These are phyloP conservation scores for Pyricularia sp. DNA, from an alignment of 2,329 filamentous ascomycete species.

Conservation along the genomic window DNA sequence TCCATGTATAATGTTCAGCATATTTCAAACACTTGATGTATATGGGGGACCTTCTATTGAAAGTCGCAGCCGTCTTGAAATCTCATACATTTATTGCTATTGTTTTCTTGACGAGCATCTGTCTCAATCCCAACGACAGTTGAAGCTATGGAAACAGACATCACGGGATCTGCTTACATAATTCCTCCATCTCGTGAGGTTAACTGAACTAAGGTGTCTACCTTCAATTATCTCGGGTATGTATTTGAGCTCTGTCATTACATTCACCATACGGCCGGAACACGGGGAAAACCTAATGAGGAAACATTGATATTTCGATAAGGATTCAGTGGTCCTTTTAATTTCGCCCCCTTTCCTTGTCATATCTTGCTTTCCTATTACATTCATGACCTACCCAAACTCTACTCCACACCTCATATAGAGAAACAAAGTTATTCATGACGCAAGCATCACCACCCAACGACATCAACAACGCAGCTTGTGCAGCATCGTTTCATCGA, in stretches of 20 bases:
- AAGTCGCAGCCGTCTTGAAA: background rate
- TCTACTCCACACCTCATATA: background rate
- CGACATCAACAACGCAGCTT: background rate
- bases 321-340: no score
- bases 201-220: background rate
- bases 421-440: background rate
- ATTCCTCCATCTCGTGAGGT: background rate
- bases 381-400: background rate
- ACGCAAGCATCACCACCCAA: background rate
- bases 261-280: background rate
- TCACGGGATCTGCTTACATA: background rate
- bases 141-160: background rate
- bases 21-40: background rate
- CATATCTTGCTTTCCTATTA: background rate
- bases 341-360: background rate
- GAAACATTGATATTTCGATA: no score
- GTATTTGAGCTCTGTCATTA: background rate
- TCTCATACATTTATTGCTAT: background rate
- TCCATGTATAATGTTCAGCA: background rate
- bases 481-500: constrained; percentile 10
- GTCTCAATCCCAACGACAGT: background rate
- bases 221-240: no score
- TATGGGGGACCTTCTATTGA: background rate
- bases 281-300: no score
- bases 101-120: background rate